phyloP scores from a whole-genome alignment of 345 rosid species.

The Triadica sebifera region DNA sequence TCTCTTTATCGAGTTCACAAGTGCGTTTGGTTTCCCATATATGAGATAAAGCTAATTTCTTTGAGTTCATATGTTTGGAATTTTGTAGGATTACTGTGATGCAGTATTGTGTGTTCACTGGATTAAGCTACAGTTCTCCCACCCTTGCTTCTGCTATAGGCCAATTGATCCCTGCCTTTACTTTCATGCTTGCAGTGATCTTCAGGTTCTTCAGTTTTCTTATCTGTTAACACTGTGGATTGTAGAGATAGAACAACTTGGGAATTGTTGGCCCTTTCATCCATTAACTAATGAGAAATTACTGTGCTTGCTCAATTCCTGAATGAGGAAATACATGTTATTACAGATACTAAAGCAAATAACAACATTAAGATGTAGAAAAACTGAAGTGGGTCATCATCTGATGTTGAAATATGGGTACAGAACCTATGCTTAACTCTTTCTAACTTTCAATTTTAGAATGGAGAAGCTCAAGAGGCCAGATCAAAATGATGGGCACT shows the following conservation, averaged over 20 bases:
- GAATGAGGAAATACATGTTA: too few relatives aligned
- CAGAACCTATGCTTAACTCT: neutral
- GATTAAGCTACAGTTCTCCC: constrained; percentile 53
- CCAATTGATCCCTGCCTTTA: constrained; percentile 52
- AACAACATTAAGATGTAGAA: neutral
- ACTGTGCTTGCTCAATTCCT: too few relatives aligned
- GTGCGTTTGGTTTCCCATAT: constrained; percentile 7
- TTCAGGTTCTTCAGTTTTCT: constrained; percentile 48
- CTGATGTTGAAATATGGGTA: neutral
- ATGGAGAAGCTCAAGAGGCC: constrained; percentile 51
- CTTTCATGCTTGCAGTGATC: constrained; percentile 56
- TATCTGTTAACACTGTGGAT: too few relatives aligned
- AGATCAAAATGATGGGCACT: constrained; percentile 45
- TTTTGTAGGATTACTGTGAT: constrained; percentile 41
- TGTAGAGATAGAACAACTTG: too few relatives aligned
- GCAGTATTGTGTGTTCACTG: constrained; percentile 53
- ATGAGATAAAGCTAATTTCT: neutral
- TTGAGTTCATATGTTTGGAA: neutral
- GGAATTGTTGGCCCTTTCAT: neutral
- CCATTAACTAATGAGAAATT: neutral
- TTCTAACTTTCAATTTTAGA: constrained; percentile 25
- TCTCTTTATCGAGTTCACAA: neutral
- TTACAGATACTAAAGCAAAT: too few relatives aligned
- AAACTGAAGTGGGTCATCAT: constrained; percentile 2
- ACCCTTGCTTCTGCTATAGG: constrained; percentile 50